phyloP scores from a whole-genome alignment of 2,329 filamentous ascomycete species.

The Sordariomycetes sp. region DNA sequence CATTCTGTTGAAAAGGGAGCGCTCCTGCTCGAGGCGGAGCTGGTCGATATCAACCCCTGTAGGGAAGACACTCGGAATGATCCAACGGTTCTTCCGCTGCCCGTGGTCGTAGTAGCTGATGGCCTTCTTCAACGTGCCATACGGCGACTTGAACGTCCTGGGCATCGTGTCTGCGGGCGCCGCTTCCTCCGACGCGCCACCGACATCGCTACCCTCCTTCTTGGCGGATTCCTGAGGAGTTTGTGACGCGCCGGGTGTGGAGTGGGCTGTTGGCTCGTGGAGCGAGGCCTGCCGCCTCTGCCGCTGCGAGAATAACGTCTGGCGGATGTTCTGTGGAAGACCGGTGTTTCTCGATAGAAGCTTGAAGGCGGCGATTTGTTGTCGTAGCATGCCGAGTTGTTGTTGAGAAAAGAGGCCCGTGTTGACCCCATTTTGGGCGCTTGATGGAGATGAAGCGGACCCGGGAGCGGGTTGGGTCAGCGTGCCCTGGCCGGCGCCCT shows the following conservation, averaged over 20 bases:
- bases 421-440: constrained; percentile 14
- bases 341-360: constrained; percentile 78
- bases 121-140: constrained; percentile 39
- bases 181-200: constrained; percentile 21
- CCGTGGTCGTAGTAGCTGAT: constrained; percentile 77
- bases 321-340: constrained; percentile 68
- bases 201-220: constrained; percentile 5
- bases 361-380: constrained; percentile 89
- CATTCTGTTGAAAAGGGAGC: constrained; percentile 83
- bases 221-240: constrained; percentile 10
- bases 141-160: constrained; percentile 67
- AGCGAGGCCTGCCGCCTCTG: constrained; percentile 42
- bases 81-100: constrained; percentile 62
- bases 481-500: constrained; percentile 11
- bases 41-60: constrained; percentile 81
- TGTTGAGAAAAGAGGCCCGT: constrained; percentile 61
- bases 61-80: constrained; percentile 82
- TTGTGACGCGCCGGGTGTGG: constrained; percentile 18
- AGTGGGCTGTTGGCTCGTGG: constrained; percentile 2
- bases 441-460: constrained; percentile 6
- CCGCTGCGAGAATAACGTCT: constrained; percentile 68
- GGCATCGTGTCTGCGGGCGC: constrained; percentile 42
- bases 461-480: constrained; percentile 11
- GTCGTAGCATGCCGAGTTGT: constrained; percentile 67
- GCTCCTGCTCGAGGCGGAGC: constrained; percentile 75